Evolutionary conservation across 352 stramenopile species (phyloP).

Genomic region (Globisporangium barbulae): DNA sequence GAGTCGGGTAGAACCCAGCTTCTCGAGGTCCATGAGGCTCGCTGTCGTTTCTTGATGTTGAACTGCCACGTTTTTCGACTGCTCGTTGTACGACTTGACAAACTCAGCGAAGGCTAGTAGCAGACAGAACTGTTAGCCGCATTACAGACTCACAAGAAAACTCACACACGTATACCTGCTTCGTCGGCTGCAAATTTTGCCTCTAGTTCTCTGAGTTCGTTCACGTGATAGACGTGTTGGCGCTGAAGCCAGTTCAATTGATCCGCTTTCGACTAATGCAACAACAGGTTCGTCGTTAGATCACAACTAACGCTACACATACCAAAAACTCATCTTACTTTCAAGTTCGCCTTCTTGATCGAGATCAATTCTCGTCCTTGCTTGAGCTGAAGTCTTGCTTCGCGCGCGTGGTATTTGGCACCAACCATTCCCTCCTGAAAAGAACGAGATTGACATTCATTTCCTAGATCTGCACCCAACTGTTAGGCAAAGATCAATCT

Average conservation of each 20-base stretch:
- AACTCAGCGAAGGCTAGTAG: background rate
- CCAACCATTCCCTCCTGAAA: conserved; percentile 5
- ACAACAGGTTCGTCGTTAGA: background rate
- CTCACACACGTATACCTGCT: conserved; percentile 1
- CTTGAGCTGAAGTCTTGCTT: conserved; percentile 15
- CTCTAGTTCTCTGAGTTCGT: conserved; percentile 11
- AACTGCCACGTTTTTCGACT: background rate
- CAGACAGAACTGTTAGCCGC: background rate
- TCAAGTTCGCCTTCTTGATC: conserved; percentile 16
- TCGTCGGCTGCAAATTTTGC: conserved; percentile 6
- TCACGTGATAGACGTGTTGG: conserved; percentile 6
- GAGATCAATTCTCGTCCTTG: conserved; percentile 11
- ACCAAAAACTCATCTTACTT: conserved; percentile 1
- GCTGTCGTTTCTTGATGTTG: conserved; percentile 6
- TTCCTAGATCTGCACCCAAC: background rate
- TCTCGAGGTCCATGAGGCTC: background rate
- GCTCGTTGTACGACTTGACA: conserved; percentile 2
- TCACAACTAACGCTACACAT: background rate
- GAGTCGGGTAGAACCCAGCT: background rate
- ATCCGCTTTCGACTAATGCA: conserved; percentile 8
- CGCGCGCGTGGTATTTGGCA: conserved; percentile 7
- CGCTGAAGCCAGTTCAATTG: conserved; percentile 14
- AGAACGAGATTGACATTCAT: background rate
- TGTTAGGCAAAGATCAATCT: too few species aligned
- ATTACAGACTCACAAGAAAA: background rate